phyloP scores from a whole-genome alignment of 1,284 basidiomycete species.

The Chiua sp. region DNA sequence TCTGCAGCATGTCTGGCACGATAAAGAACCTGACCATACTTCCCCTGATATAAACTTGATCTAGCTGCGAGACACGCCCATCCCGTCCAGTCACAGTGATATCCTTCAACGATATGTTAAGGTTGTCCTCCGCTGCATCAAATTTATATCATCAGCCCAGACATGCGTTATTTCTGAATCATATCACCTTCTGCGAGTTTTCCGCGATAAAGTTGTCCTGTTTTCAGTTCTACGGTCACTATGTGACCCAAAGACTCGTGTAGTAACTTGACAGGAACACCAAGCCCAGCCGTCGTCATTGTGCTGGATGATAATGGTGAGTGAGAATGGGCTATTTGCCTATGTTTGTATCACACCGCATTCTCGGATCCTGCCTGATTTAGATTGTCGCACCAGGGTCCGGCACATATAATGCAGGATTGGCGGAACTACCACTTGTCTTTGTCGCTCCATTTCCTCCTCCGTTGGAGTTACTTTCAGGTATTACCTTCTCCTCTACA shows the following conservation, averaged over 20 bases:
- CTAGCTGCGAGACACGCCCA: conserved; percentile 98
- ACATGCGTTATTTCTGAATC: conserved; percentile 13
- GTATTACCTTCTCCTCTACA: too few species aligned
- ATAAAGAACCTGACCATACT: conserved; percentile 99
- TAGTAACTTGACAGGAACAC: conserved; percentile 91
- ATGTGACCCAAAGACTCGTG: conserved; percentile 96
- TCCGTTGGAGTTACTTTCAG: background rate
- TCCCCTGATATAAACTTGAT: conserved; percentile 99
- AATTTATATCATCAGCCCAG: conserved; percentile 27
- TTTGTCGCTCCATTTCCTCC: background rate
- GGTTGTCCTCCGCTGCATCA: conserved; percentile 91
- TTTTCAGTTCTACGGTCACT: conserved; percentile 98
- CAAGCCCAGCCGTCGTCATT: conserved; percentile 61
- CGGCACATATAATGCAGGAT: background rate
- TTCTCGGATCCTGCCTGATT: too few species aligned
- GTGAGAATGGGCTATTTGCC: conserved; percentile 18
- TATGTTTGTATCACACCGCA: conserved; percentile 25
- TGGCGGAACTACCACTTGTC: background rate
- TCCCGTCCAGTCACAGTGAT: conserved; percentile 98
- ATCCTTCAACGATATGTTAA: conserved; percentile 96
- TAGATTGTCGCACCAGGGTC: too few species aligned
- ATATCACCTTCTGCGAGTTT: conserved; percentile 91
- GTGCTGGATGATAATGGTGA: conserved; percentile 14
- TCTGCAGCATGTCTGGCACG: conserved; percentile 99
- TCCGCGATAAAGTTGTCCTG: conserved; percentile 95